A percentile compares a stretch with the other conserved stretches of the same genome.
phyloP scores from a whole-genome alignment of 805 yeast species.

The Candida methanosorbosa region DNA sequence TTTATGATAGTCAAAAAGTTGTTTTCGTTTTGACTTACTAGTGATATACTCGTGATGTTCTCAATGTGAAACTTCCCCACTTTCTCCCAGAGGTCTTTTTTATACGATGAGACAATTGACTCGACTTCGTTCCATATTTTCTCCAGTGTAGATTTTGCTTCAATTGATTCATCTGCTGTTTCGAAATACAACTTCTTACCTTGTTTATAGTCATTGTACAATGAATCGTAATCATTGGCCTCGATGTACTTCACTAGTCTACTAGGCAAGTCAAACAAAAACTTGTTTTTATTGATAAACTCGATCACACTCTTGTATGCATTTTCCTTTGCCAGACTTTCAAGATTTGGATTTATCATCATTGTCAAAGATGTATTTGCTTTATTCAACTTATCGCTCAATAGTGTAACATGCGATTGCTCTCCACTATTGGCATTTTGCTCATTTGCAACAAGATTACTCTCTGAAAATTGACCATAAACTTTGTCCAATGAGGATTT shows the following conservation, averaged over 20 bases:
- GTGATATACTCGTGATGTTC: constrained; percentile 7
- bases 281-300: constrained; percentile 42
- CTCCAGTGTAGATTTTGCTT: constrained; percentile 27
- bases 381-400: constrained; percentile 31
- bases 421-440: not conserved
- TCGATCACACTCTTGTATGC: constrained; percentile 40
- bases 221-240: constrained; percentile 46
- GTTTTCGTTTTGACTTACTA: constrained; percentile 5
- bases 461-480: constrained; percentile 38
- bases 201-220: constrained; percentile 47
- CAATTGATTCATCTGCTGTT: not conserved
- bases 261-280: constrained; percentile 51
- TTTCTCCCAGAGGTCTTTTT: constrained; percentile 42
- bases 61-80: constrained; percentile 28
- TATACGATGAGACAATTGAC: constrained; percentile 43
- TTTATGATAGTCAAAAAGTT: constrained; percentile 35
- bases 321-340: constrained; percentile 37
- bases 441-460: constrained; percentile 3
- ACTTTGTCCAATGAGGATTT: constrained; percentile 59
- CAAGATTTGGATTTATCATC: constrained; percentile 51
- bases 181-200: constrained; percentile 26
- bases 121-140: constrained; percentile 52
- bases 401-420: not conserved
- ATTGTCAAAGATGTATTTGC: constrained; percentile 43
- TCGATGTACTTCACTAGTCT: constrained; percentile 32